Conservation (phyloP, 129 eudicot genomes). For the Escallonia rubra region DNA sequence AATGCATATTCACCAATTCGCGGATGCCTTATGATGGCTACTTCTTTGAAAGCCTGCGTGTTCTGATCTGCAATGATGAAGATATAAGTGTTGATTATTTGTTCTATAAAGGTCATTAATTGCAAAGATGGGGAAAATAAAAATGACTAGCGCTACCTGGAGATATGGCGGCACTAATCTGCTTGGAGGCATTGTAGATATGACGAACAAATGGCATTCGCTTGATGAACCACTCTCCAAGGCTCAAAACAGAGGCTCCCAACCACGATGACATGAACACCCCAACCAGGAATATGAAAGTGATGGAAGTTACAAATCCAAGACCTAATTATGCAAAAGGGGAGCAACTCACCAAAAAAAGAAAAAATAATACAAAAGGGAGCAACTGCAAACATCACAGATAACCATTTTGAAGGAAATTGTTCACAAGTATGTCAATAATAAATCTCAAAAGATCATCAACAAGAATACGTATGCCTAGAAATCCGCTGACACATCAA, state of each 20-base stretch:
- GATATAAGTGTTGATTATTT: background rate
- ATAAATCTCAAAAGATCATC: no score
- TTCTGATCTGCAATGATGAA: slow-evolving; percentile 60
- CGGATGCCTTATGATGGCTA: slow-evolving; percentile 81
- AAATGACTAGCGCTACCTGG: slow-evolving; percentile 43
- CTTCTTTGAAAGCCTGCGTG: slow-evolving; percentile 83
- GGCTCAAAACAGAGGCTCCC: slow-evolving; percentile 73
- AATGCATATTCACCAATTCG: slow-evolving; percentile 93
- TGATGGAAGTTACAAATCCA: slow-evolving; percentile 73
- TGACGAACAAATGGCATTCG: slow-evolving; percentile 82
- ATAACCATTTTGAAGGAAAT: background rate
- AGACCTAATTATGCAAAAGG: slow-evolving; percentile 31
- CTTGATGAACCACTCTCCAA: slow-evolving; percentile 83
- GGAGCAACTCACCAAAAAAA: background rate
- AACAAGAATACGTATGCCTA: no score
- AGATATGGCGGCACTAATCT: slow-evolving; percentile 80
- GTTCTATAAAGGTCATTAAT: background rate
- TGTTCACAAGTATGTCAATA: no score
- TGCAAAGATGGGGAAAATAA: background rate
- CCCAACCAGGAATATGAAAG: slow-evolving; percentile 74
- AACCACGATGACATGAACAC: slow-evolving; percentile 93
- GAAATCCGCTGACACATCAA: no score
- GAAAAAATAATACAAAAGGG: no score
- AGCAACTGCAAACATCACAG: background rate
- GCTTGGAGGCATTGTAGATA: slow-evolving; percentile 79